phyloP scores from a whole-genome alignment of 305 asterid genomes.

The Nicotiana rustica region DNA sequence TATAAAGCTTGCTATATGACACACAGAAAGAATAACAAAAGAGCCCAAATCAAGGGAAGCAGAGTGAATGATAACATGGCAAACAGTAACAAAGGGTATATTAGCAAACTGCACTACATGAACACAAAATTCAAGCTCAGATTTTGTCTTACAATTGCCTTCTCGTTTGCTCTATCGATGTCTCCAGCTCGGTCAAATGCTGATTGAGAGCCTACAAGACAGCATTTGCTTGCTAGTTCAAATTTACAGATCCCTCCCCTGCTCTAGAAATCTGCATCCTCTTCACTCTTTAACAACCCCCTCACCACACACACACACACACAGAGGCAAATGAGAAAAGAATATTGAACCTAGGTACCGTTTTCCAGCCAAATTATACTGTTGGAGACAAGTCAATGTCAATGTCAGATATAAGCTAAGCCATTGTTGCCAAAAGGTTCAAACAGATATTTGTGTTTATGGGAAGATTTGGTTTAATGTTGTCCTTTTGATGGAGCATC shows the following conservation, averaged over 20 bases:
- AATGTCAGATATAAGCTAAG: too few species aligned
- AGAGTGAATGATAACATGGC: neutral
- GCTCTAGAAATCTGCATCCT: too few species aligned
- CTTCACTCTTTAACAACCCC: too few species aligned
- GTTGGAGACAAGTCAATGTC: too few species aligned
- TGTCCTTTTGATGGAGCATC: too few species aligned
- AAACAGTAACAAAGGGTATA: neutral
- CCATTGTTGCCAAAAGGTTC: too few species aligned
- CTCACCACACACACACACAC: too few species aligned
- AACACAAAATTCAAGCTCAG: constrained; percentile 22
- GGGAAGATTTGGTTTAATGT: too few species aligned
- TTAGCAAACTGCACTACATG: neutral
- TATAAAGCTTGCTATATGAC: neutral
- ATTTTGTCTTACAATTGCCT: constrained; percentile 66
- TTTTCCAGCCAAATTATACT: too few species aligned
- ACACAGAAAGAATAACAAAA: neutral
- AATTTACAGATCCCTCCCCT: too few species aligned
- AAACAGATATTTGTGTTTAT: too few species aligned
- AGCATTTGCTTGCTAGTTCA: neutral
- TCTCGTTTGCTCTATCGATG: constrained; percentile 71
- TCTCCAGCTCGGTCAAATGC: constrained; percentile 92
- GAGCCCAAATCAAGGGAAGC: constrained; percentile 10
- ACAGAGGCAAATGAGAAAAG: too few species aligned
- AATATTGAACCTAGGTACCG: neutral
- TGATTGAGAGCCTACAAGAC: constrained; percentile 86